Evolutionary conservation across 495 filamentous ascomycete genomes (phyloP), one percentile per base, ranked within the genome.

Genomic region (Aspergillus bertholletiae): DNA sequence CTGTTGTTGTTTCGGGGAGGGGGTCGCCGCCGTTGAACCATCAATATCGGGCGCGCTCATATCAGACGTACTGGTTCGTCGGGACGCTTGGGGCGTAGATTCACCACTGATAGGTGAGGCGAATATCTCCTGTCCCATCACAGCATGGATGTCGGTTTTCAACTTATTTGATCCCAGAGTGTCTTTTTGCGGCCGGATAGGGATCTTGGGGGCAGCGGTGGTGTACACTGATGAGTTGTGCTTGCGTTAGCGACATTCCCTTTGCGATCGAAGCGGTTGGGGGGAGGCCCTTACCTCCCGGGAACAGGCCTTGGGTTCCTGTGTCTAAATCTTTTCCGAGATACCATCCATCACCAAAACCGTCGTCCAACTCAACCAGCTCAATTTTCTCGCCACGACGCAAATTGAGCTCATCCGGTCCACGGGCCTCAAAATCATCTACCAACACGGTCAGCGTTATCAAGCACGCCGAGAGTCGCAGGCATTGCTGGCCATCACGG

Each of bases 271-370:
- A 27, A 22, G 30, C 41, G 15, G 4, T 35, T 8, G 2, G 15
- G 5, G 30, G 4, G 18, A 24, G 26, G 26, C 26, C 35, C 81
- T 55, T 74, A 95, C 92, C 88, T 80, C 92, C 90, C 15, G 92
- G 92, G 67, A 97, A 96, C 28, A 97, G 81, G 41, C 92, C 92
- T 44, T 80, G 93, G 57, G 84, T 84, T 30, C 81, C 84, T 62
- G 86, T 91, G 46, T 79, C 74, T 58, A 87, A 55, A 68, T 96
- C 89, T 65, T 86, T 85, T 24, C 96, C 95, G 58, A 96, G 71
- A 73, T 89, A 99, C 95, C 95, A 99, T 50, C 94, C 95, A 75
- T 99, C 95, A 47, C 89, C 89, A 70, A 97, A 99, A 61, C 96
- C 95, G 67, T 97, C 93, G 69, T 97, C 93, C 56, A 95, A 83